Conservation (phyloP, 495 filamentous ascomycete genomes). For the Thozetella sp. region DNA sequence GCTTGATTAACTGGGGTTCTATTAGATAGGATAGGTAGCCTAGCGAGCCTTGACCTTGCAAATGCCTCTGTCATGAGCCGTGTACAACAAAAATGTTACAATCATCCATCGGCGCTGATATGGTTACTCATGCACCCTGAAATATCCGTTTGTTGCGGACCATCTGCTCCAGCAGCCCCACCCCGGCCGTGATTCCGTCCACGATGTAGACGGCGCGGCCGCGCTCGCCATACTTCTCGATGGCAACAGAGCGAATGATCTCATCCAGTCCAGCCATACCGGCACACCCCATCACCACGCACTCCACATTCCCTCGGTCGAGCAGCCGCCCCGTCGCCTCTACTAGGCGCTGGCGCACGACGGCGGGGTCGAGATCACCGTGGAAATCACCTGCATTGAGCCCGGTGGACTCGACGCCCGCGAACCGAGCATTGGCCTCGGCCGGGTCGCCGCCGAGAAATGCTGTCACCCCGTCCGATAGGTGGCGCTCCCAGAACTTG, state of each 20-base stretch:
- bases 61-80: too few species aligned
- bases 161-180: conserved; percentile 65
- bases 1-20: conserved; percentile 50
- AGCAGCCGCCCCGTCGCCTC: conserved; percentile 71
- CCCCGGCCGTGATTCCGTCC: conserved; percentile 82
- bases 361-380: conserved; percentile 58
- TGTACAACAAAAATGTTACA: conserved; percentile 10
- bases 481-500: conserved; percentile 74
- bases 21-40: too few species aligned
- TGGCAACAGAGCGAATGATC: conserved; percentile 71
- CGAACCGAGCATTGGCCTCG: conserved; percentile 49
- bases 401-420: conserved; percentile 82
- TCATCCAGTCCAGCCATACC: conserved; percentile 91
- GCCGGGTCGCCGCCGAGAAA: conserved; percentile 47
- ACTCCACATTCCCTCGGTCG: conserved; percentile 53
- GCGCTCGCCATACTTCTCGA: conserved; percentile 61
- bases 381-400: conserved; percentile 83
- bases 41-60: background rate
- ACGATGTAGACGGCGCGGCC: conserved; percentile 69
- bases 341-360: conserved; percentile 66
- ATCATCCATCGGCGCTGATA: background rate
- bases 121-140: conserved; percentile 11
- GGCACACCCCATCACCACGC: conserved; percentile 80
- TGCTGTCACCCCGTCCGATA: conserved; percentile 60
- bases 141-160: conserved; percentile 42